These are phyloP conservation scores for Quercus lobata DNA, from an alignment of 331 rosid genomes.

Conservation along the genomic window DNA sequence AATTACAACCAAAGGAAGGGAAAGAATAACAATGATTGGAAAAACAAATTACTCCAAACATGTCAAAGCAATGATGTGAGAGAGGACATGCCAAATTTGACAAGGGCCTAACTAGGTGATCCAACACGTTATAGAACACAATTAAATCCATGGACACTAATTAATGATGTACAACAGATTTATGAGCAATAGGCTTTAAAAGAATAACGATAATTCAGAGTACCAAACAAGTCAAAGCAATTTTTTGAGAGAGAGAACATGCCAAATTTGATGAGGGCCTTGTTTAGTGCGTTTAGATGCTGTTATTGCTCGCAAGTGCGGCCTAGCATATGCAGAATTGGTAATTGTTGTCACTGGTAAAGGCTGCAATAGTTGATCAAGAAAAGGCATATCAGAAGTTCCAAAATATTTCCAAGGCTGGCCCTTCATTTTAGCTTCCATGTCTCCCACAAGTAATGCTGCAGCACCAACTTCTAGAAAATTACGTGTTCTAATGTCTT, in stretches of 20 bases:
- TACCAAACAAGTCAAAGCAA: slow-evolving; percentile 2
- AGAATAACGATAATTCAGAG: not conserved
- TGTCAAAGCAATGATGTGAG: not conserved
- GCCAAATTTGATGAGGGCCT: slow-evolving; percentile 80
- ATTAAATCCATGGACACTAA: not conserved
- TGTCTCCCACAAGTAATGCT: slow-evolving; percentile 80
- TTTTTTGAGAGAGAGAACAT: slow-evolving; percentile 20
- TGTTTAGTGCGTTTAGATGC: slow-evolving; percentile 85
- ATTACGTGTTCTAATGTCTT: slow-evolving; percentile 70
- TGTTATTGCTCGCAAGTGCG: slow-evolving; percentile 92
- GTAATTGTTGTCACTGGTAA: slow-evolving; percentile 84
- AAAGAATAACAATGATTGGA: not conserved
- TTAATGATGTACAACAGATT: not conserved
- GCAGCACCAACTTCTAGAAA: slow-evolving; percentile 97
- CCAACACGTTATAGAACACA: not conserved
- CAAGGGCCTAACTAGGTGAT: slow-evolving; percentile 34
- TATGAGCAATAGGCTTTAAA: not conserved
- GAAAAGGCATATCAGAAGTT: slow-evolving; percentile 93
- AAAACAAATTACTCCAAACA: not conserved
- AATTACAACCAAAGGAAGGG: not conserved
- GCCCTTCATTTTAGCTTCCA: slow-evolving; percentile 85
- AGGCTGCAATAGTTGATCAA: slow-evolving; percentile 91
- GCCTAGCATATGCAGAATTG: slow-evolving; percentile 72
- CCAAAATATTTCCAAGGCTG: slow-evolving; percentile 92
- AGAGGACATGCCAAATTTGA: slow-evolving; percentile 61